Conservation (phyloP, 2,329 filamentous ascomycete species). For the Colletotrichum liaoningense region DNA sequence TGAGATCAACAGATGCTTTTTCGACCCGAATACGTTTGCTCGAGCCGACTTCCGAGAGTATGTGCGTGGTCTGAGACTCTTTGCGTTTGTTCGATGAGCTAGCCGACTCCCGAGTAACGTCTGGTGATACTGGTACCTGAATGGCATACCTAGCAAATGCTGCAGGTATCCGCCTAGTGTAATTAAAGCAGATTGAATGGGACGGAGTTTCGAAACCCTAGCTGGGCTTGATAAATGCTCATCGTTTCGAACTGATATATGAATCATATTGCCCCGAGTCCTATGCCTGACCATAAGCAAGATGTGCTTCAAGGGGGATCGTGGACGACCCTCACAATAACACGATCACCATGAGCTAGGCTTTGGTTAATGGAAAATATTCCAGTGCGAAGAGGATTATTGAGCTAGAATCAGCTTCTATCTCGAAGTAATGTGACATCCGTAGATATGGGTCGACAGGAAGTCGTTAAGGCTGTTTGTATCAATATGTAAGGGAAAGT, state of each 20-base stretch:
- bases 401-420: not conserved
- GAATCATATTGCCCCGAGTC: no score
- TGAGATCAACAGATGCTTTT: not conserved
- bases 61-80: no score
- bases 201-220: not conserved
- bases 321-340: no score
- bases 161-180: slow-evolving; percentile 23
- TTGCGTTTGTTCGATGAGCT: not conserved
- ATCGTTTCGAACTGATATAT: not conserved
- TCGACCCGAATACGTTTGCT: no score
- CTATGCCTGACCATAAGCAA: no score
- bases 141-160: not conserved
- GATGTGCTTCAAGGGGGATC: no score
- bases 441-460: not conserved
- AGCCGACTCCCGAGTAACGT: not conserved
- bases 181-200: not conserved
- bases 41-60: no score
- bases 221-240: not conserved
- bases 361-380: not conserved
- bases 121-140: slow-evolving; percentile 1
- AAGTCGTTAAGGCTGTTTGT: no score
- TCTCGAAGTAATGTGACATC: not conserved
- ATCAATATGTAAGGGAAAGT: not conserved
- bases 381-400: not conserved
- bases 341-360: no score